Percentiles rank a stretch among this genome's conserved stretches.
Conservation (phyloP, 257 asterid species). For the Rhazya stricta region DNA sequence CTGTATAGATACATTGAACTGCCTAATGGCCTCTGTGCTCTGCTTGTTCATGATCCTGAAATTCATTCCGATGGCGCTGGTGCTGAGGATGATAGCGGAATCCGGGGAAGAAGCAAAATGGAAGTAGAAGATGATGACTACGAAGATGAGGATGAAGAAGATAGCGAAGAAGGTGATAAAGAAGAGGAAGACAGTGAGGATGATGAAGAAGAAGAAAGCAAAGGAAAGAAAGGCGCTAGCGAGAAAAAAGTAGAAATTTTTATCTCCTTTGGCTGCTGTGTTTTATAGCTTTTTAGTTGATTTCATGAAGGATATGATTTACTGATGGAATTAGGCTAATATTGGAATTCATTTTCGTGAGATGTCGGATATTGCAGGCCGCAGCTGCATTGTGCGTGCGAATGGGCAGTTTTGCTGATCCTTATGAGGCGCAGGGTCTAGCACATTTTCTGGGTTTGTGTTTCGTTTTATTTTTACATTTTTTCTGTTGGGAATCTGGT, state of each 20-base stretch:
- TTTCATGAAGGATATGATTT: constrained; percentile 5
- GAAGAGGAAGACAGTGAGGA: constrained; percentile 32
- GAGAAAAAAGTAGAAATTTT: constrained; percentile 60
- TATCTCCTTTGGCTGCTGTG: neutral
- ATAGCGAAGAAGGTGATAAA: constrained; percentile 24
- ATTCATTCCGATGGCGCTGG: constrained; percentile 45
- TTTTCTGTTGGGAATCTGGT: neutral
- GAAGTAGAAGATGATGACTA: constrained; percentile 34
- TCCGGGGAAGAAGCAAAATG: constrained; percentile 29
- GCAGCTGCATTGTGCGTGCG: constrained; percentile 98
- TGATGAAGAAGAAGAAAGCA: constrained; percentile 28
- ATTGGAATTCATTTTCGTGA: neutral
- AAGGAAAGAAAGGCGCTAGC: constrained; percentile 37
- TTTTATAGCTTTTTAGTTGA: constrained; percentile 7
- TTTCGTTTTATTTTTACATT: no score
- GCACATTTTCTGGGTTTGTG: constrained; percentile 90
- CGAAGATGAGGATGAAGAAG: constrained; percentile 34
- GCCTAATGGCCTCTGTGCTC: constrained; percentile 74
- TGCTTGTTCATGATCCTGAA: constrained; percentile 95
- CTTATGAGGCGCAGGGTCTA: constrained; percentile 92
- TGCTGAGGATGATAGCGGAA: constrained; percentile 6
- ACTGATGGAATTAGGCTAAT: neutral
- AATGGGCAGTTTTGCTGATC: constrained; percentile 92
- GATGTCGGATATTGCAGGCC: constrained; percentile 50
- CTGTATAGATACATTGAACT: constrained; percentile 80